A percentile compares a stretch with the other conserved stretches of the same genome.
Evolutionary conservation across 768 basidiomycete genomes (phyloP).

Genomic region (Russula brevipes): DNA sequence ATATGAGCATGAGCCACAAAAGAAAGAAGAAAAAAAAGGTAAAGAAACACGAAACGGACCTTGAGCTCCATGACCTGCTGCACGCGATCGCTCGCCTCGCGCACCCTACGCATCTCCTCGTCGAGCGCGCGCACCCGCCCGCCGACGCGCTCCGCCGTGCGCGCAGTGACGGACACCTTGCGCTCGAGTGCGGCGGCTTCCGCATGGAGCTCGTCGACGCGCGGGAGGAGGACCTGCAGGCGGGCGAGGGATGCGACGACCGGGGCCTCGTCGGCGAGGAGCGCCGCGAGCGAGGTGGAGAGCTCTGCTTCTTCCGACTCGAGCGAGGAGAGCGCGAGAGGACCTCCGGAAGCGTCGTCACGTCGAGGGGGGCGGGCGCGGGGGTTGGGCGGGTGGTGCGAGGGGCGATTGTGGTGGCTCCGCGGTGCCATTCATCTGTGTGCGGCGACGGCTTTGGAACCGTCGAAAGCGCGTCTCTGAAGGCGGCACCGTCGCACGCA

Average conservation of each 20-base stretch:
- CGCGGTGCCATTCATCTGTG: conserved; percentile 14
- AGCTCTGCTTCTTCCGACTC: conserved; percentile 76
- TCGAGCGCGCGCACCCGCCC: conserved; percentile 84
- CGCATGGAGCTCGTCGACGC: conserved; percentile 53
- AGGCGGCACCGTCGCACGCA: no score
- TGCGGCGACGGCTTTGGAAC: background rate
- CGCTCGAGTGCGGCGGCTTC: conserved; percentile 52
- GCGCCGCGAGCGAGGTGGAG: conserved; percentile 62
- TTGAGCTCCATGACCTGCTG: conserved; percentile 94
- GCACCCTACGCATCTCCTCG: conserved; percentile 87
- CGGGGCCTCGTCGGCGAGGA: conserved; percentile 65
- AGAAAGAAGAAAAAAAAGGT: background rate
- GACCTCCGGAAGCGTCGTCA: conserved; percentile 64
- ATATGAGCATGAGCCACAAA: background rate
- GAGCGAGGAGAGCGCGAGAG: conserved; percentile 64
- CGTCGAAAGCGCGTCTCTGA: no score
- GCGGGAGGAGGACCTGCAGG: conserved; percentile 55
- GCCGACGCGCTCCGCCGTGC: conserved; percentile 85
- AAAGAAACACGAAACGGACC: conserved; percentile 39
- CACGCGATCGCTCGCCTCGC: conserved; percentile 87
- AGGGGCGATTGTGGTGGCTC: conserved; percentile 9
- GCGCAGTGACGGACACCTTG: conserved; percentile 66
- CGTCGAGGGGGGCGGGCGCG: conserved; percentile 27
- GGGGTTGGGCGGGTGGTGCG: background rate
- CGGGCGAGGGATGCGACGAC: conserved; percentile 57